phyloP scores from a whole-genome alignment of 1,139 yeast species.

The Sugiyamaella pinicola region DNA sequence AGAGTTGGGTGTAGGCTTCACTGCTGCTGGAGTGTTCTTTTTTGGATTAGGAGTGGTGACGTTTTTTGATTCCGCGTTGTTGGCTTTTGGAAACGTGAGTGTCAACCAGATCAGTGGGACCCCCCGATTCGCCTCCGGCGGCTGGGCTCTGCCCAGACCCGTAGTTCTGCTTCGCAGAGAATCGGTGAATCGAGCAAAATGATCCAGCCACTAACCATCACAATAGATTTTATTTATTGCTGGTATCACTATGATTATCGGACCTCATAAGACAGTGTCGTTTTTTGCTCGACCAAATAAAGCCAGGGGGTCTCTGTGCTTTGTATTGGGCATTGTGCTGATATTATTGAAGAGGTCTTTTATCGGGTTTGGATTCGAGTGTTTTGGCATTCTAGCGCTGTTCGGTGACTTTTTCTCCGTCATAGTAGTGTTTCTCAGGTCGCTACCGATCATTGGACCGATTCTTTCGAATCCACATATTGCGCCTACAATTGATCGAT shows the following conservation, averaged over 20 bases:
- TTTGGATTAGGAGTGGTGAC: slow-evolving; percentile 82
- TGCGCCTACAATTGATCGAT: slow-evolving; percentile 69
- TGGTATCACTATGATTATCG: slow-evolving; percentile 84
- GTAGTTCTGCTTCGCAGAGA: neutral
- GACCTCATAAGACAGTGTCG: slow-evolving; percentile 77
- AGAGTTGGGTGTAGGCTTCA: slow-evolving; percentile 94
- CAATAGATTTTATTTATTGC: slow-evolving; percentile 60
- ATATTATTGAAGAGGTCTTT: slow-evolving; percentile 79
- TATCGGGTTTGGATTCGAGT: slow-evolving; percentile 80
- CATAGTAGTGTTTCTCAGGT: slow-evolving; percentile 82
- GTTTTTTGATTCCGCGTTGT: slow-evolving; percentile 83
- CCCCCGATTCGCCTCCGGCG: neutral
- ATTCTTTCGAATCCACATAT: slow-evolving; percentile 75
- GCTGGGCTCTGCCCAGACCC: slow-evolving; percentile 9
- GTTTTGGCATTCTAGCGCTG: slow-evolving; percentile 81
- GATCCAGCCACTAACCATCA: neutral
- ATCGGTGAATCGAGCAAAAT: neutral
- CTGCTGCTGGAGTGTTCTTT: slow-evolving; percentile 78
- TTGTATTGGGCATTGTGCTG: slow-evolving; percentile 69
- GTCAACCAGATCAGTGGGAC: no score
- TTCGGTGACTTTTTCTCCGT: slow-evolving; percentile 94
- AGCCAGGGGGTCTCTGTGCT: slow-evolving; percentile 81
- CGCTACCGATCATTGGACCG: slow-evolving; percentile 88
- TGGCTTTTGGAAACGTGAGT: slow-evolving; percentile 81
- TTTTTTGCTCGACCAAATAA: slow-evolving; percentile 89